phyloP scores from a whole-genome alignment of 2,329 filamentous ascomycete species.

The Aspergillus spinulosporus region DNA sequence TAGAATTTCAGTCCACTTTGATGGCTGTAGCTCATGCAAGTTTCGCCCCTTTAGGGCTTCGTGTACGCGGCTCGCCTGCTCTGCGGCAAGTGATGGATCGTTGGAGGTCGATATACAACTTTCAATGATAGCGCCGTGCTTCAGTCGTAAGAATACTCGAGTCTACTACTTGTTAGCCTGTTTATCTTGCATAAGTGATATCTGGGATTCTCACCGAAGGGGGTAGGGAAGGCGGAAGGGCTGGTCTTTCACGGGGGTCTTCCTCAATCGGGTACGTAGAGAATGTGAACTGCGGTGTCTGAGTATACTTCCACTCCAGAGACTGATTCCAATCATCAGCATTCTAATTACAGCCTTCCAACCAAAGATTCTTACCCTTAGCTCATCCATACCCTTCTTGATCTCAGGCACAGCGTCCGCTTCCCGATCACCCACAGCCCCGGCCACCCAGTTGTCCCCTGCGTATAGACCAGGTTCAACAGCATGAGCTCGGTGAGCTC shows the following conservation, averaged over 20 bases:
- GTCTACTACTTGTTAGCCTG: slow-evolving; percentile 31
- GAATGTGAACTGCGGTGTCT: slow-evolving; percentile 82
- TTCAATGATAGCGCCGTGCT: slow-evolving; percentile 44
- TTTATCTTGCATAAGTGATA: not conserved
- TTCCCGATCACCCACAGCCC: slow-evolving; percentile 54
- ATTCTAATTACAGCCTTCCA: not conserved
- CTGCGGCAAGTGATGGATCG: slow-evolving; percentile 31
- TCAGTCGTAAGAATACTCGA: slow-evolving; percentile 42
- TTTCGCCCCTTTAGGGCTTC: slow-evolving; percentile 40
- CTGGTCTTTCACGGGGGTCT: slow-evolving; percentile 58
- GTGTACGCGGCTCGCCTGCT: slow-evolving; percentile 37
- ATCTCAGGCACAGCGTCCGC: slow-evolving; percentile 55
- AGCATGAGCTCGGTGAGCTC: slow-evolving; percentile 35
- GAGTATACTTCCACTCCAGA: slow-evolving; percentile 71
- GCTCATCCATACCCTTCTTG: slow-evolving; percentile 56
- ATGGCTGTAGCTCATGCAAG: slow-evolving; percentile 50
- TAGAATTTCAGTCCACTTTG: slow-evolving; percentile 31
- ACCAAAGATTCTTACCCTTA: slow-evolving; percentile 52
- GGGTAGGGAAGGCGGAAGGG: slow-evolving; percentile 51
- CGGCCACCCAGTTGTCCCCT: slow-evolving; percentile 39
- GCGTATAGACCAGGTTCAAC: slow-evolving; percentile 35
- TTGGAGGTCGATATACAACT: slow-evolving; percentile 42
- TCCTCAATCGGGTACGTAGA: slow-evolving; percentile 61
- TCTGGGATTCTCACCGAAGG: slow-evolving; percentile 42
- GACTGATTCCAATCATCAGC: slow-evolving; percentile 32